Conservation (phyloP, 140 eudicot genomes). For the Ambrosia hybrid region DNA sequence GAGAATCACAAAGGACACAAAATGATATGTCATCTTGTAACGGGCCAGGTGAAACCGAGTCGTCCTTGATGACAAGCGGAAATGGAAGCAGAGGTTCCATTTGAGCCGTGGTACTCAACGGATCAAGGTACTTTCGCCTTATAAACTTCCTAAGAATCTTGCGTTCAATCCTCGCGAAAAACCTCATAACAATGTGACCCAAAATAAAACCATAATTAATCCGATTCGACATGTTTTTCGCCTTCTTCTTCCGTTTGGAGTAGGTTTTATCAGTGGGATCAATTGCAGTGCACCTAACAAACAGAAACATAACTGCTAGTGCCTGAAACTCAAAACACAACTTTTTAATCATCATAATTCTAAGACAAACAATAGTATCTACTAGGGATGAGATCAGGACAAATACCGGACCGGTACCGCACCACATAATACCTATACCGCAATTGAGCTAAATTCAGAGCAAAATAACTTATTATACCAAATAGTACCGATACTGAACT, state of each 20-base stretch:
- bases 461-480: no score
- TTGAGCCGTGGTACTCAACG: constrained; percentile 58
- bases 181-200: constrained; percentile 53
- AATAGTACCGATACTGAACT: no score
- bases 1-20: constrained; percentile 75
- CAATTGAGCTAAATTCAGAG: no score
- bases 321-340: constrained; percentile 52
- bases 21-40: constrained; percentile 70
- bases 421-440: no score
- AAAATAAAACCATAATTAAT: constrained; percentile 61
- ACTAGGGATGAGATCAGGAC: no score
- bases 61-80: constrained; percentile 76
- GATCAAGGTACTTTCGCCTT: constrained; percentile 79
- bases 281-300: constrained; percentile 70
- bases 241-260: constrained; percentile 49
- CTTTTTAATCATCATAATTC: neutral
- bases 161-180: constrained; percentile 68
- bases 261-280: constrained; percentile 69
- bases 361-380: neutral
- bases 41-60: constrained; percentile 55
- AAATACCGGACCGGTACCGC: no score
- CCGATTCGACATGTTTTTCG: constrained; percentile 33
- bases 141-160: constrained; percentile 68
- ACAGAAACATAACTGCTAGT: constrained; percentile 61
- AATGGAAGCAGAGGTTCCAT: constrained; percentile 80